Evolutionary conservation across 2,329 filamentous ascomycete genomes (phyloP).

Genomic region (Pseudocercospora cruenta): DNA sequence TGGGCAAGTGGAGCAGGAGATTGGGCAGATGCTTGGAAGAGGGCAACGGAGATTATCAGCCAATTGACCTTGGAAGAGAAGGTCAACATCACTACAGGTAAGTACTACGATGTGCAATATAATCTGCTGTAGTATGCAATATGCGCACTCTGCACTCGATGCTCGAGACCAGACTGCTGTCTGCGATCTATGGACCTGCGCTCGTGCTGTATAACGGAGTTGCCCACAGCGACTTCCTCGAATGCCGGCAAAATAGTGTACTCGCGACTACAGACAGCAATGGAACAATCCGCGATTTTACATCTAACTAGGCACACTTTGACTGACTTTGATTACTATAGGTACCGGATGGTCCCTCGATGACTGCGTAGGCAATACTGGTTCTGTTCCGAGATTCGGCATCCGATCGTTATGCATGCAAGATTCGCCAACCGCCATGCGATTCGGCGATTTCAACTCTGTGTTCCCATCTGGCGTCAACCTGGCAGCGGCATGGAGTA

Average conservation of each 20-base stretch:
- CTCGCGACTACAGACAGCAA: too few species aligned
- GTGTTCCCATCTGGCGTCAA: slow-evolving; percentile 80
- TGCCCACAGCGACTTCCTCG: too few species aligned
- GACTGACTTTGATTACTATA: slow-evolving; percentile 38
- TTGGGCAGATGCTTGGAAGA: slow-evolving; percentile 75
- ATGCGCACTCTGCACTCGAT: too few species aligned
- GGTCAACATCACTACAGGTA: slow-evolving; percentile 64
- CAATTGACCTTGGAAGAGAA: slow-evolving; percentile 83
- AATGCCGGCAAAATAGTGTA: too few species aligned
- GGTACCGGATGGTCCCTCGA: slow-evolving; percentile 76
- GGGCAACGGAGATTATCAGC: slow-evolving; percentile 77
- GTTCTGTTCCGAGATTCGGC: slow-evolving; percentile 48
- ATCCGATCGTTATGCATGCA: slow-evolving; percentile 70
- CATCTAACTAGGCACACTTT: not conserved
- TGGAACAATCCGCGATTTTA: too few species aligned
- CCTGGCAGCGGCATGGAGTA: slow-evolving; percentile 81
- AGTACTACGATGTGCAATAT: not conserved
- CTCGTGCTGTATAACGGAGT: too few species aligned
- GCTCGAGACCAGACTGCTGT: too few species aligned
- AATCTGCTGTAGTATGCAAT: too few species aligned
- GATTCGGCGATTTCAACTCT: slow-evolving; percentile 76
- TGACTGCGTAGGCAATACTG: slow-evolving; percentile 74
- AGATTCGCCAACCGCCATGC: slow-evolving; percentile 80
- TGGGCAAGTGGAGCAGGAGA: slow-evolving; percentile 76
- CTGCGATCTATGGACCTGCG: too few species aligned